A percentile compares a stretch with the other conserved stretches of the same genome.
Evolutionary conservation across 768 basidiomycete genomes (phyloP).

Genomic region (Lactarius hatsudake): DNA sequence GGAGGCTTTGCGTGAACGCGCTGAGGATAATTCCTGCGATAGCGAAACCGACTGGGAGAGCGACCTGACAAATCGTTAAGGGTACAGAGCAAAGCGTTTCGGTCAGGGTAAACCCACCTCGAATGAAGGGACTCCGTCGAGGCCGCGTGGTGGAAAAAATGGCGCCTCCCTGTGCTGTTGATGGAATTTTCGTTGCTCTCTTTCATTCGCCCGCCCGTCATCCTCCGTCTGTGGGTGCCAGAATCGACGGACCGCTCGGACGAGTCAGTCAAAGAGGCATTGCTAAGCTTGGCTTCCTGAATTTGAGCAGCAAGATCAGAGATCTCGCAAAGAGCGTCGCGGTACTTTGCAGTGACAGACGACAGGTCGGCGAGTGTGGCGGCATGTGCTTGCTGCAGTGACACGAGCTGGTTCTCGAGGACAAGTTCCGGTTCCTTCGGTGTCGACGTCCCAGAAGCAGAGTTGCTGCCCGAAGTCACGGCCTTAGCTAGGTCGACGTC

Average conservation of each 20-base stretch:
- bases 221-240: constrained; percentile 49
- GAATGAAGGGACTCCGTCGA: constrained; percentile 85
- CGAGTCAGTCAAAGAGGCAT: constrained; percentile 43
- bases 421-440: constrained; percentile 38
- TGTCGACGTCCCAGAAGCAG: constrained; percentile 33
- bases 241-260: constrained; percentile 47
- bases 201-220: constrained; percentile 47
- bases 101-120: constrained; percentile 49
- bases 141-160: constrained; percentile 87
- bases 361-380: constrained; percentile 79
- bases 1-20: constrained; percentile 79
- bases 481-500: constrained; percentile 41
- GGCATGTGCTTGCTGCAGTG: constrained; percentile 79
- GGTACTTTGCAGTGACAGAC: constrained; percentile 76
- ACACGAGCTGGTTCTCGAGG: constrained; percentile 60
- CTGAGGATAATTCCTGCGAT: constrained; percentile 94
- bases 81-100: constrained; percentile 18
- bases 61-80: constrained; percentile 53
- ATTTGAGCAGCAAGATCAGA: constrained; percentile 91
- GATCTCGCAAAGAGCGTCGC: constrained; percentile 86
- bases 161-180: constrained; percentile 56
- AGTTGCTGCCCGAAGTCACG: constrained; percentile 31
- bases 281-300: constrained; percentile 76
- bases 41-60: constrained; percentile 92
- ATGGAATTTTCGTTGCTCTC: constrained; percentile 49